Conservation (phyloP, 2,329 filamentous ascomycete genomes). For the Paecilomyces niveus region DNA sequence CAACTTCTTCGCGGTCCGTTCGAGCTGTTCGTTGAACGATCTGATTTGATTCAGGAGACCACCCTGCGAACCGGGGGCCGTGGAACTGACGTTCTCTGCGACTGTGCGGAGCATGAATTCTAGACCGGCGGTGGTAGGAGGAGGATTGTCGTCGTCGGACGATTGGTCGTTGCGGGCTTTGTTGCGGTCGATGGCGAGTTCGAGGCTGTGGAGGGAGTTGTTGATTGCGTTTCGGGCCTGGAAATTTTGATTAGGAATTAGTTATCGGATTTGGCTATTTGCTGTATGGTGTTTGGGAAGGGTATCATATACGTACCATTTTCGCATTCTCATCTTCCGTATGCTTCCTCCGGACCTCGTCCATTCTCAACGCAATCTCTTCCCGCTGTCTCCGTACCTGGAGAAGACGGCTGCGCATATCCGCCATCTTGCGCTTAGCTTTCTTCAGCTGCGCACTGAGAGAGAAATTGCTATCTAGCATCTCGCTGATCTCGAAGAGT, state of each 20-base stretch:
- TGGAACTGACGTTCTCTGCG: conserved; percentile 33
- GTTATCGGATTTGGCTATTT: not conserved
- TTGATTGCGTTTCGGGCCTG: conserved; percentile 34
- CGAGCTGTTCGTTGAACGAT: conserved; percentile 37
- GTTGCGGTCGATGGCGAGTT: conserved; percentile 33
- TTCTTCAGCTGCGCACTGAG: conserved; percentile 39
- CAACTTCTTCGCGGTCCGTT: conserved; percentile 20
- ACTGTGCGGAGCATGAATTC: conserved; percentile 38
- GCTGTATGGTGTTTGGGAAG: not conserved
- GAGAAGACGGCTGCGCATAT: conserved; percentile 41
- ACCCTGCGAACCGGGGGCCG: conserved; percentile 29
- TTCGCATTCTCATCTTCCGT: conserved; percentile 30
- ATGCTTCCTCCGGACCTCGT: conserved; percentile 39
- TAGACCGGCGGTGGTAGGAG: conserved; percentile 24
- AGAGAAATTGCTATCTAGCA: conserved; percentile 44
- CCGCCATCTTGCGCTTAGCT: conserved; percentile 38
- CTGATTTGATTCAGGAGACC: conserved; percentile 35
- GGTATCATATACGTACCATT: conserved; percentile 18
- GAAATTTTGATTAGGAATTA: not conserved
- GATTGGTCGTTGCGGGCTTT: conserved; percentile 13
- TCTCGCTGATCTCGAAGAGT: conserved; percentile 45
- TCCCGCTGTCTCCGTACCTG: conserved; percentile 43
- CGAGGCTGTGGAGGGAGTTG: conserved; percentile 35
- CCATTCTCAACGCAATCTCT: conserved; percentile 43
- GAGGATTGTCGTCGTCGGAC: not conserved